These are phyloP conservation scores for Gossypium lobatum DNA, from an alignment of 441 rosid genomes.

Conservation along the genomic window DNA sequence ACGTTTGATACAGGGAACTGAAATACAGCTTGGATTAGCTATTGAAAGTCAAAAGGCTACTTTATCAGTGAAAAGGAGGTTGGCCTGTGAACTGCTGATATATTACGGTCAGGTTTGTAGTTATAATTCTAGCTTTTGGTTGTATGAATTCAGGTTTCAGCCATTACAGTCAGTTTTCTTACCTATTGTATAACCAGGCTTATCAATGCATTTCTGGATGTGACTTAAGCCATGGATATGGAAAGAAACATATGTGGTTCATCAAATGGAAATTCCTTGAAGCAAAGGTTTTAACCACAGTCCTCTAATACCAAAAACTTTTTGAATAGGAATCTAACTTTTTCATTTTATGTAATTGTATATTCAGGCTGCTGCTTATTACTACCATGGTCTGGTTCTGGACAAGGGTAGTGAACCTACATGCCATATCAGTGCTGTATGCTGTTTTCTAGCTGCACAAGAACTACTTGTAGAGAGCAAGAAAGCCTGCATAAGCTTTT, in stretches of 20 bases:
- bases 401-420: slow-evolving; percentile 81
- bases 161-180: not conserved
- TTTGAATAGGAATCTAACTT: not conserved
- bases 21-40: slow-evolving; percentile 89
- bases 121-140: not conserved
- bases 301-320: not conserved
- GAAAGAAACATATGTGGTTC: slow-evolving; percentile 76
- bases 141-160: not conserved
- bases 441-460: slow-evolving; percentile 83
- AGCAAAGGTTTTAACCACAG: slow-evolving; percentile 56
- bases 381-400: slow-evolving; percentile 73
- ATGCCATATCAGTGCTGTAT: slow-evolving; percentile 55
- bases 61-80: slow-evolving; percentile 80
- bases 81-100: slow-evolving; percentile 82
- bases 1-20: slow-evolving; percentile 60
- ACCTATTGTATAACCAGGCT: slow-evolving; percentile 41
- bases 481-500: slow-evolving; percentile 79
- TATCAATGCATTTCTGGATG: slow-evolving; percentile 57
- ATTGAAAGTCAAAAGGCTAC: slow-evolving; percentile 80
- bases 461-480: slow-evolving; percentile 72
- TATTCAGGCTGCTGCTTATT: slow-evolving; percentile 81
- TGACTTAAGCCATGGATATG: slow-evolving; percentile 37
- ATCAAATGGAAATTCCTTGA: slow-evolving; percentile 86
- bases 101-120: slow-evolving; percentile 64
- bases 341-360: not conserved